A percentile compares a stretch with the other conserved stretches of the same genome.
Conservation (phyloP, 495 filamentous ascomycete species). For the Neurospora cerealis region DNA sequence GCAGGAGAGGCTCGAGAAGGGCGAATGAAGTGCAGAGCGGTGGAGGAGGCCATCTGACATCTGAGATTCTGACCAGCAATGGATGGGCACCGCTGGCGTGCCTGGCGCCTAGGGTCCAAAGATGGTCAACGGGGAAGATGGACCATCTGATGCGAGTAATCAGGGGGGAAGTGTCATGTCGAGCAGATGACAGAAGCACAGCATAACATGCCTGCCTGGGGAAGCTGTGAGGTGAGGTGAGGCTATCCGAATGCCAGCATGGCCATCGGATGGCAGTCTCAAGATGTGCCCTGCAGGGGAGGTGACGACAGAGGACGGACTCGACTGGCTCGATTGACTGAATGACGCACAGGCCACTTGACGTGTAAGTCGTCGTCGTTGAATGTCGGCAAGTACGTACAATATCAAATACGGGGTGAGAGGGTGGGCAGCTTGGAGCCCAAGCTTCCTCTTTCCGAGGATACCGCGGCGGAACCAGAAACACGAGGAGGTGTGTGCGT, state of each 20-base stretch:
- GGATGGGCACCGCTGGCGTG: neutral
- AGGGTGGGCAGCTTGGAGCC: neutral
- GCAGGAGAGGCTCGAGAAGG: neutral
- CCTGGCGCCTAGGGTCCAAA: neutral
- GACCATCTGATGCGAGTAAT: neutral
- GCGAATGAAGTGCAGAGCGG: neutral
- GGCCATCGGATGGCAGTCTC: conserved; percentile 54
- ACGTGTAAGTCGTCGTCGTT: neutral
- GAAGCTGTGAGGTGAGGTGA: neutral
- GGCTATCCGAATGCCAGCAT: conserved; percentile 29
- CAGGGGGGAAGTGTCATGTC: neutral
- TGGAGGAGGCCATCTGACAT: neutral
- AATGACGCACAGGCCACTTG: neutral
- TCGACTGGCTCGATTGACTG: neutral
- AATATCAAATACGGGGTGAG: neutral
- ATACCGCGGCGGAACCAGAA: neutral
- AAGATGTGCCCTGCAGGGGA: conserved; percentile 32
- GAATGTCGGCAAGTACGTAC: neutral
- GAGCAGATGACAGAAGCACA: neutral
- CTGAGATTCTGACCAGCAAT: neutral
- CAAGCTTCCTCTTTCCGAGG: neutral
- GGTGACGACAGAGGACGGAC: neutral
- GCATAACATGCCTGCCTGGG: neutral
- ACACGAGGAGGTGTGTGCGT: neutral
- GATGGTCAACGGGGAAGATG: neutral